Evolutionary conservation across 495 filamentous ascomycete species (phyloP), one percentile per base, ranked within the genome.

Genomic region (Aspergillus nanangensis): DNA sequence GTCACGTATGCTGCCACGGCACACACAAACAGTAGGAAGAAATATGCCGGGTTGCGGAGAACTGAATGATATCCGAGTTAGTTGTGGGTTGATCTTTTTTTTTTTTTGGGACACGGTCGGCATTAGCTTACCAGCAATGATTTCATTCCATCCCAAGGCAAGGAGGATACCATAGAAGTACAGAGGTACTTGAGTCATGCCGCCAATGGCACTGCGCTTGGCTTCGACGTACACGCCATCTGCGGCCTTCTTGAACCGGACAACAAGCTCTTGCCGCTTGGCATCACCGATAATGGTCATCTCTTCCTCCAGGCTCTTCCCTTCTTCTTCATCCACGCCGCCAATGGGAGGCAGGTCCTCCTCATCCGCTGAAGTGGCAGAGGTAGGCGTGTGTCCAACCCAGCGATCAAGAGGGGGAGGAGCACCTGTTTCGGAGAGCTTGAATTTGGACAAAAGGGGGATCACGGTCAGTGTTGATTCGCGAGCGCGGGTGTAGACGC

Each of bases 141-240:
- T 88, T 67, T 98, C 93, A 64, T 98, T 98, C 93, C 93, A 97
- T 19, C 93, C 93, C 32, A 98, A 72, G 22, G 88, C 88, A 47
- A 98, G 67, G 42, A 98, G 67, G 39, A 96, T 56, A 15, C 80
- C 92, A 52, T 95, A 98, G 62, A 97, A 96, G 64, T 95, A 97
- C 44, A 95, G 60, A 15, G 93, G 93, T 45, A 97, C 86, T 67
- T 97, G 90, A 3, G 89, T 88, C 52, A 98, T 86, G 46, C 92
- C 90, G 34, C 93, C 93, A 58, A 97, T 95, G 25, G 93, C 92
- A 66, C 90, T 88, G 36, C 93, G 79, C 76, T 96, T 97, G 24
- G 93, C 93, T 66, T 98, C 93, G 32, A 98, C 90, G 52, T 92
- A 98, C 2, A 98, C 90, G 0, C 90, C 93, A 60, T 98, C 93